phyloP scores from a whole-genome alignment of 805 yeast species.

The Ogataea degrootiae region DNA sequence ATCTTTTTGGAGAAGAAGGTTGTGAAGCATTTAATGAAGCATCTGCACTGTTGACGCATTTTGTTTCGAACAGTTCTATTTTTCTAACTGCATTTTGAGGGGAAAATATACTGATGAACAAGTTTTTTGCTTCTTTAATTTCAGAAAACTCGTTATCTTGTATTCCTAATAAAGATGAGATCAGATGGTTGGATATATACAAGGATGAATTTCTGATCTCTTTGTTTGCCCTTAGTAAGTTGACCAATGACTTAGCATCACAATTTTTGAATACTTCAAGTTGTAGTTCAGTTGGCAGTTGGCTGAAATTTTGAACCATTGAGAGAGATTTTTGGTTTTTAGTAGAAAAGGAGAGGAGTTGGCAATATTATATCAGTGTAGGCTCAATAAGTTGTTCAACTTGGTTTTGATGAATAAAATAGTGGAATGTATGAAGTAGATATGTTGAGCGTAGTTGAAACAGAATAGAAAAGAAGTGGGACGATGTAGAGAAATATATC shows the following conservation, averaged over 20 bases:
- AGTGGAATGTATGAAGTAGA: too few species aligned
- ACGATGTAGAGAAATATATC: too few species aligned
- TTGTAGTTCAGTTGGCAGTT: conserved; percentile 21
- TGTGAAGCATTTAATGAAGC: neutral
- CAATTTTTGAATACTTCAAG: conserved; percentile 12
- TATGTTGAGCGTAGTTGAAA: too few species aligned
- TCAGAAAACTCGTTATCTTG: neutral
- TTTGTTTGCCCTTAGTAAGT: conserved; percentile 7
- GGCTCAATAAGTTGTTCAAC: neutral
- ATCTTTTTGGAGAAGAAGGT: neutral
- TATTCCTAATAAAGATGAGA: conserved; percentile 1
- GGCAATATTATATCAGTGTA: neutral
- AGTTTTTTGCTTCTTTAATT: conserved; percentile 1
- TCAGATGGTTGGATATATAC: conserved; percentile 6
- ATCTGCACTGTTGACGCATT: conserved; percentile 8
- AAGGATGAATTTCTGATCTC: conserved; percentile 4
- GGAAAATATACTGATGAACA: conserved; percentile 22
- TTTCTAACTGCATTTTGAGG: conserved; percentile 22
- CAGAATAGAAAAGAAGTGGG: too few species aligned
- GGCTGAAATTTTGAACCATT: conserved; percentile 1
- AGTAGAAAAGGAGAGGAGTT: neutral
- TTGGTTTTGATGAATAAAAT: too few species aligned
- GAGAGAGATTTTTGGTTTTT: too few species aligned
- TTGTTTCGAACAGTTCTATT: conserved; percentile 22
- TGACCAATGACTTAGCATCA: conserved; percentile 10